Evolutionary conservation across 2,329 filamentous ascomycete species (phyloP), one percentile per base, ranked within the genome.

Genomic region (Graphium sp.): DNA sequence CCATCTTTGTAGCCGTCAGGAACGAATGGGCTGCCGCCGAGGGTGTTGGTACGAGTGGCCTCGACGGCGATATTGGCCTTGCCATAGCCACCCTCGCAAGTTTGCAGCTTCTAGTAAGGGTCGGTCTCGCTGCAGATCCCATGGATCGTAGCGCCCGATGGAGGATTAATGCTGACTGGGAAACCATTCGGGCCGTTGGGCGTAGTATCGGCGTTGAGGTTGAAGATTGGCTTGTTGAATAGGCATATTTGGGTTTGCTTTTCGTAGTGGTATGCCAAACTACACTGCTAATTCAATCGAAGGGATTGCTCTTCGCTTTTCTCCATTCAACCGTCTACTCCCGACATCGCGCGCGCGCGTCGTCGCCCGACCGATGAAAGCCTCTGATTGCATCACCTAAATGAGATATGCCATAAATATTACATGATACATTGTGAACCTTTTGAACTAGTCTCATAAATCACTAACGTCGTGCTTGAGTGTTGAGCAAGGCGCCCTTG

Each of bases 81-180:
- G 68, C 66, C 22, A 62, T 89, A 27, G 74, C 79, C 4, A 87
- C 80, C 13, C 53, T 89, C 32, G 66, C 72, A 2, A 81, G 75
- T 39, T 50, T 89, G 45, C 52, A 77, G 23, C 44, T 89, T 39
- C 49, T 89, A 19, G 60, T 79, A 19, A 65, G 72, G 23, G 73
- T 80, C 3, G 74, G 71, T 11, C 62, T 61, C 11, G 50, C 58
- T 16, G 55, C 58, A 7, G 79, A 85, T 49, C 53, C 63, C 16
- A 56, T 83, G 41, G 80, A 87, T 44, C 57, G 70, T 1, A 69
- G 69, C 1, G 71, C 68, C 5, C 74, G 77, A 49, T 89, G 79
- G 77, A 69, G 76, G 42, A 74, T 85, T 7, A 81, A 79, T 39
- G 72, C 81, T 32, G 71, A 74, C 2, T 85, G 78, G 78, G 82